A percentile compares a stretch with the other conserved stretches of the same genome.
phyloP scores from a whole-genome alignment of 257 asterid genomes.

The Capsicum rhomboideum region DNA sequence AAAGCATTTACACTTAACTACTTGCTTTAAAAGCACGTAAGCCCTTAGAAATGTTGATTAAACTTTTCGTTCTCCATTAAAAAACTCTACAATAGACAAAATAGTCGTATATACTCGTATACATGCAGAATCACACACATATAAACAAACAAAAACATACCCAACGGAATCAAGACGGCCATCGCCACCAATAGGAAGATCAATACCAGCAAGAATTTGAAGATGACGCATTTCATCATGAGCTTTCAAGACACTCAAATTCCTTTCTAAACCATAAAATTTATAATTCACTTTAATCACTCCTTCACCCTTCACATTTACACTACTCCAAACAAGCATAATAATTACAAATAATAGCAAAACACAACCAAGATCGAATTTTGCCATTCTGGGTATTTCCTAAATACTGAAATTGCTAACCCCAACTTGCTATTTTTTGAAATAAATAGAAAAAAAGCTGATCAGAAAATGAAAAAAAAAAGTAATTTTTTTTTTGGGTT shows the following conservation, averaged over 20 bases:
- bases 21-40: too few relatives aligned
- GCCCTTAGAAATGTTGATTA: too few relatives aligned
- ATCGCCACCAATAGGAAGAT: slow-evolving; percentile 90
- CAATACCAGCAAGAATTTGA: slow-evolving; percentile 77
- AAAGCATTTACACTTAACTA: too few relatives aligned
- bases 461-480: neutral
- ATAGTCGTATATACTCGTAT: too few relatives aligned
- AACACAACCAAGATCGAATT: neutral
- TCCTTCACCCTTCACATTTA: slow-evolving; percentile 12
- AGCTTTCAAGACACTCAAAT: slow-evolving; percentile 68
- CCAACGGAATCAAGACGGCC: slow-evolving; percentile 96
- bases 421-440: neutral
- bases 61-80: too few relatives aligned
- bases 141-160: slow-evolving; percentile 19
- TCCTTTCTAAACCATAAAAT: slow-evolving; percentile 62
- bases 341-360: neutral
- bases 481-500: too few relatives aligned
- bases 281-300: slow-evolving; percentile 68
- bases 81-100: too few relatives aligned
- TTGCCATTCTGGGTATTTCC: neutral
- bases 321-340: neutral
- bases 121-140: neutral
- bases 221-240: slow-evolving; percentile 86
- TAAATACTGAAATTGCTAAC: neutral
- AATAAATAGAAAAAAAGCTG: neutral